Evolutionary conservation across 495 filamentous ascomycete genomes (phyloP).

Genomic region (Beverwykella pulmonaria): DNA sequence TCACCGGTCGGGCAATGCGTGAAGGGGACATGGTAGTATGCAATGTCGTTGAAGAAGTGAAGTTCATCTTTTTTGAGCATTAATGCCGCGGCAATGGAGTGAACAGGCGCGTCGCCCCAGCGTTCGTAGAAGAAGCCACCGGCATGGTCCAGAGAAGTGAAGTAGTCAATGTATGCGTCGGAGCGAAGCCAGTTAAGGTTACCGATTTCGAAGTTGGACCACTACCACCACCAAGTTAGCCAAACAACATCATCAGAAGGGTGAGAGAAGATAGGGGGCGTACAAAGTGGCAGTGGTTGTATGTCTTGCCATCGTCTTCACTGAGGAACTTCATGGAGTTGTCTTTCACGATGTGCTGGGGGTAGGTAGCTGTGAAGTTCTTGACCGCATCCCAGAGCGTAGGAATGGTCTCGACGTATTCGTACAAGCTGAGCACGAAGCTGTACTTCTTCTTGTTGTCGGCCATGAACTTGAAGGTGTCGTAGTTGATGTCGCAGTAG

Average conservation of each 20-base stretch:
- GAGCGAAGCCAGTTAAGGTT: conserved; percentile 62
- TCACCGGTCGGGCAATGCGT: conserved; percentile 95
- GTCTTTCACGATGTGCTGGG: conserved; percentile 78
- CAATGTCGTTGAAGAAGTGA: conserved; percentile 98
- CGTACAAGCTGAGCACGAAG: conserved; percentile 64
- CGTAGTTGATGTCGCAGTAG: conserved; percentile 53
- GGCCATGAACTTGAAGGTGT: conserved; percentile 52
- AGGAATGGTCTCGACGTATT: conserved; percentile 94
- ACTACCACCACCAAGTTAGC: conserved; percentile 34
- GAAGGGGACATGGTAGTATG: conserved; percentile 98
- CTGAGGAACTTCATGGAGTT: conserved; percentile 92
- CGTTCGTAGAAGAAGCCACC: conserved; percentile 66
- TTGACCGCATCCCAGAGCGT: conserved; percentile 92
- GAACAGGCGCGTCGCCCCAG: conserved; percentile 68
- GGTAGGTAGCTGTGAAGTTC: conserved; percentile 85
- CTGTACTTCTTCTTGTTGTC: conserved; percentile 53
- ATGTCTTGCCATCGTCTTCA: conserved; percentile 79
- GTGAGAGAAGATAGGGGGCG: too few relatives aligned
- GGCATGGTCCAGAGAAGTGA: conserved; percentile 58
- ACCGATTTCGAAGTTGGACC: conserved; percentile 67
- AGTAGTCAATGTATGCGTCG: conserved; percentile 59
- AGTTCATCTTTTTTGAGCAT: conserved; percentile 89
- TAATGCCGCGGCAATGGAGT: conserved; percentile 86
- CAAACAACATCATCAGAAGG: too few relatives aligned
- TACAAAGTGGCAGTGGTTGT: conserved; percentile 97